A percentile compares a stretch with the other conserved stretches of the same genome.
Conservation (phyloP, 2,329 filamentous ascomycete genomes). For the Aspergillus phoenicis region DNA sequence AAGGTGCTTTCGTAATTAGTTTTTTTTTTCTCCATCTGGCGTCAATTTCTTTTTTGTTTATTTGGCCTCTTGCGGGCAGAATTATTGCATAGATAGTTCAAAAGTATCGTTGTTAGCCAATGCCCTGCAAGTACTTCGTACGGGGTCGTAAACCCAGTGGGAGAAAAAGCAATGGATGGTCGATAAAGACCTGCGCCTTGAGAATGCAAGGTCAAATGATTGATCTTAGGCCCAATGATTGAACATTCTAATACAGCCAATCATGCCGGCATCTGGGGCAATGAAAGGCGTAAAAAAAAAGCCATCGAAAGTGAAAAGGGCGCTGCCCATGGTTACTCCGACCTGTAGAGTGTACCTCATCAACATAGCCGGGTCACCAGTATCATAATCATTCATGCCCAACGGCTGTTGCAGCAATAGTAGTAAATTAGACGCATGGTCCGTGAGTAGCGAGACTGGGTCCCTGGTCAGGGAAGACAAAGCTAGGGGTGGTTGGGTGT, state of each 20-base stretch:
- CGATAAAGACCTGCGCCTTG: slow-evolving; percentile 1
- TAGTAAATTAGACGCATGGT: slow-evolving; percentile 29
- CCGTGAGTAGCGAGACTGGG: slow-evolving; percentile 26
- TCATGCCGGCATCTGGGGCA: not conserved
- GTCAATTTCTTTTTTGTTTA: slow-evolving; percentile 12
- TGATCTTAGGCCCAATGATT: slow-evolving; percentile 1
- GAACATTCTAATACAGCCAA: slow-evolving; percentile 1
- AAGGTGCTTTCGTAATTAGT: slow-evolving; percentile 8
- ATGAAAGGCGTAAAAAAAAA: not conserved
- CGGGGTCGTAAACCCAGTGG: not conserved
- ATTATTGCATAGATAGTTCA: not conserved
- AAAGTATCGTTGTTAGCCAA: not conserved
- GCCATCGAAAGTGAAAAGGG: not conserved
- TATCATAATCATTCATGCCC: slow-evolving; percentile 33
- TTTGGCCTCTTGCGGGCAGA: not conserved
- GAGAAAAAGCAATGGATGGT: not conserved
- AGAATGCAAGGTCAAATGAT: slow-evolving; percentile 6
- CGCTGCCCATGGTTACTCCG: not conserved
- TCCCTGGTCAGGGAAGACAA: slow-evolving; percentile 19
- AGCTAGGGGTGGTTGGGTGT: slow-evolving; percentile 4
- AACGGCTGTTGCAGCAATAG: slow-evolving; percentile 24
- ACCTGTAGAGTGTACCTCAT: slow-evolving; percentile 3
- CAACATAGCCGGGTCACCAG: slow-evolving; percentile 5
- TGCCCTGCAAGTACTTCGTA: not conserved
- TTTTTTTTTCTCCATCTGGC: slow-evolving; percentile 1